A percentile compares a stretch with the other conserved stretches of the same genome.
phyloP scores from a whole-genome alignment of 2,329 filamentous ascomycete species.

The Hymenoscyphus repandus region DNA sequence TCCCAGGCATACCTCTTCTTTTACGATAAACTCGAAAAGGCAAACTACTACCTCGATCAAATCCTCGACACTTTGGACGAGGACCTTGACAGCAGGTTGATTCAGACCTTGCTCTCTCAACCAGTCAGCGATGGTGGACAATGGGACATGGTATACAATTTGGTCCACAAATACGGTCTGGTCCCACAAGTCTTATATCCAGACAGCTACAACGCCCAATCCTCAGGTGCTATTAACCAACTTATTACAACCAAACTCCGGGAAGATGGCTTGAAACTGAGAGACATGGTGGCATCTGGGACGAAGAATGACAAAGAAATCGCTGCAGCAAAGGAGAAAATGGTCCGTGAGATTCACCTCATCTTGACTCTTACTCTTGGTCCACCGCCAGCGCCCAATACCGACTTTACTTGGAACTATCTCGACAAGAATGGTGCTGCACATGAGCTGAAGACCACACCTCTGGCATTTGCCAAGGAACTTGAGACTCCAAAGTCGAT shows the following conservation, averaged over 20 bases:
- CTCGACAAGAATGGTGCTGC: conserved; percentile 63
- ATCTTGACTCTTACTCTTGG: conserved; percentile 81
- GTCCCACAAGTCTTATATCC: conserved; percentile 78
- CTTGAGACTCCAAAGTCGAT: conserved; percentile 55
- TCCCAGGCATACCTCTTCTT: conserved; percentile 85
- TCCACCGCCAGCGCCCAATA: conserved; percentile 64
- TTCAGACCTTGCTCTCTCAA: conserved; percentile 62
- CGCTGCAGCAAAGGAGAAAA: conserved; percentile 58
- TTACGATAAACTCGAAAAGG: conserved; percentile 91
- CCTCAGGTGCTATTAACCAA: conserved; percentile 63
- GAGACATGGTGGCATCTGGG: conserved; percentile 43
- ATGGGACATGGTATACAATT: conserved; percentile 87
- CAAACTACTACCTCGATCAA: conserved; percentile 84
- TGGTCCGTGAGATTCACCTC: conserved; percentile 74
- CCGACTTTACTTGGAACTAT: conserved; percentile 76
- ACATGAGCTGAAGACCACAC: conserved; percentile 58
- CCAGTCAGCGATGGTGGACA: conserved; percentile 80
- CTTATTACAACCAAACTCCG: conserved; percentile 80
- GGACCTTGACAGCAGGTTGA: conserved; percentile 65
- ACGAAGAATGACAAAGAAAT: conserved; percentile 20
- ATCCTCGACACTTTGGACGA: conserved; percentile 69
- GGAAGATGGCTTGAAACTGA: conserved; percentile 72
- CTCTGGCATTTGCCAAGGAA: conserved; percentile 65
- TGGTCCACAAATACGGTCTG: conserved; percentile 84
- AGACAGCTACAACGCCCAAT: conserved; percentile 73